Conservation (phyloP, 2,329 filamentous ascomycete genomes). For the Dactylella cylindrospora region DNA sequence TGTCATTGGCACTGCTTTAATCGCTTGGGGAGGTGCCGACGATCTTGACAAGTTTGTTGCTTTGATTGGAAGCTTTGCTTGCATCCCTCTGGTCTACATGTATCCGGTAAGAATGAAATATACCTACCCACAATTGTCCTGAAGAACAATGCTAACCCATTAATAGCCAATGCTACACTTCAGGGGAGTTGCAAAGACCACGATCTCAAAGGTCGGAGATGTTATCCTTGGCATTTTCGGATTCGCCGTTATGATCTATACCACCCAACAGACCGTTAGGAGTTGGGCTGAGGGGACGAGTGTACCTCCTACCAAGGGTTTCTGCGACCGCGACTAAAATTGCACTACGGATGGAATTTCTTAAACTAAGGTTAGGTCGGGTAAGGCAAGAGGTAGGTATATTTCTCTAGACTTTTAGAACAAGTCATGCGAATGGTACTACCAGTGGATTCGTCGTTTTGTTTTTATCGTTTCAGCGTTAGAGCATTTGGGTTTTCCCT, state of each 20-base stretch:
- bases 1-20: constrained; percentile 78
- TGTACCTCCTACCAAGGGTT: constrained; percentile 20
- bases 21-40: constrained; percentile 89
- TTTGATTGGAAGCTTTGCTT: constrained; percentile 94
- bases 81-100: constrained; percentile 93
- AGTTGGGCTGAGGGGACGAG: constrained; percentile 67
- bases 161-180: constrained; percentile 77
- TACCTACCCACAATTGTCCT: not conserved
- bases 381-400: too few relatives aligned
- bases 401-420: too few relatives aligned
- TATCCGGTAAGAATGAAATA: constrained; percentile 75
- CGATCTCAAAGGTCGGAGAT: constrained; percentile 69
- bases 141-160: constrained; percentile 6
- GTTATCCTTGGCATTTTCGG: constrained; percentile 78
- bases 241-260: constrained; percentile 84
- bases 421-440: too few relatives aligned
- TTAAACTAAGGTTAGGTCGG: too few relatives aligned
- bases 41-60: constrained; percentile 97
- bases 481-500: too few relatives aligned
- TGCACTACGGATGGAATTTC: too few relatives aligned
- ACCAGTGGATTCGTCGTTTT: too few relatives aligned
- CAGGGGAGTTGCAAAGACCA: constrained; percentile 64
- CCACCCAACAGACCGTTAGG: constrained; percentile 78
- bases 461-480: too few relatives aligned
- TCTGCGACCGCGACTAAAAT: too few relatives aligned